Conservation (phyloP, 1,284 basidiomycete genomes). For the Chalciporus sp. region DNA sequence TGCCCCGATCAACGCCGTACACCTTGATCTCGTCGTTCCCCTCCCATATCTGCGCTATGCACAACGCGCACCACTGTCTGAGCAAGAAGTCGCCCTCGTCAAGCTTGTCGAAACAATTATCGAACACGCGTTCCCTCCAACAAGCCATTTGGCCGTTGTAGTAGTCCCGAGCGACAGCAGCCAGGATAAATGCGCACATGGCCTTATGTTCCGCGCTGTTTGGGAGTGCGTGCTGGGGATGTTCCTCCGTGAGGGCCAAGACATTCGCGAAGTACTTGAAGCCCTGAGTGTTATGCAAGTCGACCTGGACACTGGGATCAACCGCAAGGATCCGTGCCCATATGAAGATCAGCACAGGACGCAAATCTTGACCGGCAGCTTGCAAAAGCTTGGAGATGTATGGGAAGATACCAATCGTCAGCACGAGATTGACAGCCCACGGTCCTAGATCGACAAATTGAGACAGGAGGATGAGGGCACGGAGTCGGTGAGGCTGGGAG, state of each 20-base stretch:
- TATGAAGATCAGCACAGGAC: conserved; percentile 98
- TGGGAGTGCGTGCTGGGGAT: conserved; percentile 59
- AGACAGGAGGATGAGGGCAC: conserved; percentile 94
- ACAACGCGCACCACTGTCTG: conserved; percentile 93
- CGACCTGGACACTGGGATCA: conserved; percentile 90
- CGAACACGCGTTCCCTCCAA: conserved; percentile 84
- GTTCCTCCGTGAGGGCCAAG: conserved; percentile 67
- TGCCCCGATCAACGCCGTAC: conserved; percentile 78
- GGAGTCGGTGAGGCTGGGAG: conserved; percentile 94
- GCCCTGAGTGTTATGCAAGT: conserved; percentile 84
- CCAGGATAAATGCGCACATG: conserved; percentile 98
- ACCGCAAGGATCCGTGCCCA: conserved; percentile 98
- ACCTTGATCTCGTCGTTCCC: conserved; percentile 90
- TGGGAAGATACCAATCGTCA: conserved; percentile 99
- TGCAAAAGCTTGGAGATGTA: conserved; percentile 97
- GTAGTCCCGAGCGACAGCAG: conserved; percentile 91
- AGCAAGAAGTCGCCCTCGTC: conserved; percentile 91
- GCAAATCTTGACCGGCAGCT: conserved; percentile 91
- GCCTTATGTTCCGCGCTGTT: conserved; percentile 97
- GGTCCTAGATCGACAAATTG: conserved; percentile 98
- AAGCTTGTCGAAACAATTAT: conserved; percentile 85
- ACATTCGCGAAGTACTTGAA: conserved; percentile 90
- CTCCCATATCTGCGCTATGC: conserved; percentile 96
- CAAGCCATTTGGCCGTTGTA: conserved; percentile 87
- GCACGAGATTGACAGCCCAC: conserved; percentile 96